Conservation (phyloP, 805 yeast species). For the Clavispora vitiphila region DNA sequence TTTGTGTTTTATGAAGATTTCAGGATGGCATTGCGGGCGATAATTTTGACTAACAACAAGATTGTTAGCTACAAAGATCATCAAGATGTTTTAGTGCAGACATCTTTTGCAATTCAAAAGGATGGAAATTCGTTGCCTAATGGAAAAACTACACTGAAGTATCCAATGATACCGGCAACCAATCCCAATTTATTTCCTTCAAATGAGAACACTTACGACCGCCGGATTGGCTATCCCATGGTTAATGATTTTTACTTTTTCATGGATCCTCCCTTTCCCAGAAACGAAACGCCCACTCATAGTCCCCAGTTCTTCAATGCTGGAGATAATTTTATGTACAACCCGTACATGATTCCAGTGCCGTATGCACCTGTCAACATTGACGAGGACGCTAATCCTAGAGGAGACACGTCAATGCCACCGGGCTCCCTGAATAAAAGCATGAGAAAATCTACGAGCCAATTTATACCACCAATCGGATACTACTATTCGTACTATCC, state of each 20-base stretch:
- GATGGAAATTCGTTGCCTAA: not conserved
- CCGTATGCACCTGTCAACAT: not conserved
- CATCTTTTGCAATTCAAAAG: constrained; percentile 40
- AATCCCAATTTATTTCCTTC: not conserved
- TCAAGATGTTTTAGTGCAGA: constrained; percentile 25
- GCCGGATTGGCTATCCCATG: not conserved
- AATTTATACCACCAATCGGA: not conserved
- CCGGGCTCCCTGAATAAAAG: not conserved
- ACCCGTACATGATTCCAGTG: constrained; percentile 1
- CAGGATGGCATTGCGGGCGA: constrained; percentile 59
- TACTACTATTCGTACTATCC: constrained; percentile 1
- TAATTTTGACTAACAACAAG: constrained; percentile 47
- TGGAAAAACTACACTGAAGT: not conserved
- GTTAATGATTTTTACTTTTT: not conserved
- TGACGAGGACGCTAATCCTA: not conserved
- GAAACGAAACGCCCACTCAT: not conserved
- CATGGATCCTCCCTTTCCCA: not conserved
- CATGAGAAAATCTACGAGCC: not conserved
- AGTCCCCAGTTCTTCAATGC: not conserved
- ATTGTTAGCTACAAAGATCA: constrained; percentile 17
- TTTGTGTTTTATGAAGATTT: constrained; percentile 60
- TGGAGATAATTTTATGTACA: not conserved
- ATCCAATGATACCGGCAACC: not conserved
- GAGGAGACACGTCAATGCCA: not conserved
- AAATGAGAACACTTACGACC: not conserved